Evolutionary conservation across 768 basidiomycete species (phyloP).

Genomic region (Steccherinum ochraceum): DNA sequence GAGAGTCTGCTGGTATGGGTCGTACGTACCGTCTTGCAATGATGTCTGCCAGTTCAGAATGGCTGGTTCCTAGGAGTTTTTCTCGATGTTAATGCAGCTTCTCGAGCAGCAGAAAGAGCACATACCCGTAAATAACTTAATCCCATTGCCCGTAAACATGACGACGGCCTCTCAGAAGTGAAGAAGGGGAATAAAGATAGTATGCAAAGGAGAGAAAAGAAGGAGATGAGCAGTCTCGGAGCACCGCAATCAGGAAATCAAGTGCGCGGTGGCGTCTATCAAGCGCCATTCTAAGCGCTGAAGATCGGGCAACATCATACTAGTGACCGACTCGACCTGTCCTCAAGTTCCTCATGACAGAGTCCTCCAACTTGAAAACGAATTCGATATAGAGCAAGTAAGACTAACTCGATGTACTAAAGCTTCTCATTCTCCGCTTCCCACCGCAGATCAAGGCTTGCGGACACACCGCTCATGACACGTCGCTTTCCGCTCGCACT

Average conservation of each 20-base stretch:
- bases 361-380: too few species aligned
- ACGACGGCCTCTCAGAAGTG: conserved; percentile 22
- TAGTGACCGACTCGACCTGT: too few species aligned
- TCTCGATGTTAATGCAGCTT: conserved; percentile 5
- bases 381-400: too few species aligned
- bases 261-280: neutral
- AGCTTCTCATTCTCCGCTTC: too few species aligned
- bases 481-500: too few species aligned
- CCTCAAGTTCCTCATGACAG: too few species aligned
- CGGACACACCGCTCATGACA: too few species aligned
- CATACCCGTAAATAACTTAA: conserved; percentile 55
- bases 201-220: conserved; percentile 12
- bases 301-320: too few species aligned
- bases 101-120: conserved; percentile 3
- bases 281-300: neutral
- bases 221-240: conserved; percentile 5
- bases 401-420: too few species aligned
- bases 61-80: conserved; percentile 70
- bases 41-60: conserved; percentile 91
- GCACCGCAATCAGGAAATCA: too few species aligned
- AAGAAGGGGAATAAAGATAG: conserved; percentile 21
- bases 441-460: too few species aligned
- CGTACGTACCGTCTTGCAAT: conserved; percentile 78
- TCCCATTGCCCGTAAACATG: conserved; percentile 52
- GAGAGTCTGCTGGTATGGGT: conserved; percentile 9